A percentile compares a stretch with the other conserved stretches of the same genome.
These are phyloP conservation scores for Solanum dulcamara DNA, from an alignment of 257 asterid genomes.

Conservation along the genomic window DNA sequence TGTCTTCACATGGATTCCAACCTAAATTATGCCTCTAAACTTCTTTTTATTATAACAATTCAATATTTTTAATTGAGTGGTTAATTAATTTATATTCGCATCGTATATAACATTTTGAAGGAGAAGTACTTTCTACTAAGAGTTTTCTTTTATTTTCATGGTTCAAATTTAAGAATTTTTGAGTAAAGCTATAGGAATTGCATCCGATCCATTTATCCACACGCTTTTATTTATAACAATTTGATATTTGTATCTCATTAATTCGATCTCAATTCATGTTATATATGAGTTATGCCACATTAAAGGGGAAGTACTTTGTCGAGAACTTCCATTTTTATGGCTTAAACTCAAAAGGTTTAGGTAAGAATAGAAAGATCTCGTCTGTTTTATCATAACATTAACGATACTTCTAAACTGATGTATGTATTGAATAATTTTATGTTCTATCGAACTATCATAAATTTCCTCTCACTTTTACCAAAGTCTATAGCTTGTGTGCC, in stretches of 20 bases:
- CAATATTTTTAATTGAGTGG: too few relatives aligned
- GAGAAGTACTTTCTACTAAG: neutral
- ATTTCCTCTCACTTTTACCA: neutral
- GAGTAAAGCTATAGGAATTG: neutral
- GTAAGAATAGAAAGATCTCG: accelerated
- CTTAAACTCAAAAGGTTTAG: accelerated
- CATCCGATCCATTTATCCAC: neutral
- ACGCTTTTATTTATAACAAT: neutral
- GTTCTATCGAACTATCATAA: neutral
- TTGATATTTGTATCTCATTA: too few relatives aligned
- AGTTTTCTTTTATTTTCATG: neutral
- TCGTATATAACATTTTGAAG: neutral
- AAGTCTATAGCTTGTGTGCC: neutral
- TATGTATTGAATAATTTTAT: too few relatives aligned
- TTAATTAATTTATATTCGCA: neutral
- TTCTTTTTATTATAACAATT: neutral
- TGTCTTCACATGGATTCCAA: conserved; percentile 26
- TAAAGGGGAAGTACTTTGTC: neutral
- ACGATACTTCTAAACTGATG: neutral
- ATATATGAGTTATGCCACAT: neutral
- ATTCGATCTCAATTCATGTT: too few relatives aligned
- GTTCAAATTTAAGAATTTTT: accelerated
- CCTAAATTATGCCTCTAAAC: neutral
- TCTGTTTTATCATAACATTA: neutral
- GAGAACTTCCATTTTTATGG: neutral